These are phyloP conservation scores for Penicillium robsamsonii DNA, from an alignment of 495 filamentous ascomycete genomes.

Conservation along the genomic window DNA sequence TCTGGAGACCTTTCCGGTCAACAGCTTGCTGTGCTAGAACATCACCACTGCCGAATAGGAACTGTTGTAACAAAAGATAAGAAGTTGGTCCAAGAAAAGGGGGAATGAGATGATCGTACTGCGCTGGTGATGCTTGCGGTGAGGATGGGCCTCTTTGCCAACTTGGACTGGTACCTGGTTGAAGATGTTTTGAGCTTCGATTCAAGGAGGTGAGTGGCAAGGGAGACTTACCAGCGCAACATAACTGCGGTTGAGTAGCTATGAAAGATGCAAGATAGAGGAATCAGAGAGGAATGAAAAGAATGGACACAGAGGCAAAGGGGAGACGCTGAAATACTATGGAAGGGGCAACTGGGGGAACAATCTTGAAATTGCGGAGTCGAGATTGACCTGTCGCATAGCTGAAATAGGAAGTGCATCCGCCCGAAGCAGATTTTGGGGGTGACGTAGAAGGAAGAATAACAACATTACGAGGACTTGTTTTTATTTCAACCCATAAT, in stretches of 20 bases:
- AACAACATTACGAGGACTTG: neutral
- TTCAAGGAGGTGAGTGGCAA: conserved; percentile 2
- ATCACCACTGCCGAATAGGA: conserved; percentile 91
- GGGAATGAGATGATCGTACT: conserved; percentile 36
- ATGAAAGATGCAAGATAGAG: conserved; percentile 4
- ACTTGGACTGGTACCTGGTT: conserved; percentile 80
- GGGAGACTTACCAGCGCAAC: conserved; percentile 44
- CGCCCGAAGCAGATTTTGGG: conserved; percentile 12
- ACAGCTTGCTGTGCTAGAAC: conserved; percentile 91
- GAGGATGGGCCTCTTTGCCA: conserved; percentile 77
- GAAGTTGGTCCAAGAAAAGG: neutral
- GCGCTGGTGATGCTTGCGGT: conserved; percentile 86
- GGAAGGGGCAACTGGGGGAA: conserved; percentile 6
- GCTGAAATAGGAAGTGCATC: conserved; percentile 21
- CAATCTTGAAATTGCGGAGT: conserved; percentile 34
- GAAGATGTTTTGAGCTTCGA: conserved; percentile 10
- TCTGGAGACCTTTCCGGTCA: conserved; percentile 71
- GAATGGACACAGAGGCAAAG: neutral
- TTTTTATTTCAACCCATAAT: neutral
- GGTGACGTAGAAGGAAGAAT: conserved; percentile 3
- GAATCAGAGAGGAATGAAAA: conserved; percentile 3
- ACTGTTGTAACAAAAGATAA: conserved; percentile 32
- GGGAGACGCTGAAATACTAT: conserved; percentile 1
- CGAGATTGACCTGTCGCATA: conserved; percentile 12
- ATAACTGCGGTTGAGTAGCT: conserved; percentile 24